Base-by-base conservation (phyloP, 2,329 filamentous ascomycete species). In the Neocucurbitaria cava region DNA sequence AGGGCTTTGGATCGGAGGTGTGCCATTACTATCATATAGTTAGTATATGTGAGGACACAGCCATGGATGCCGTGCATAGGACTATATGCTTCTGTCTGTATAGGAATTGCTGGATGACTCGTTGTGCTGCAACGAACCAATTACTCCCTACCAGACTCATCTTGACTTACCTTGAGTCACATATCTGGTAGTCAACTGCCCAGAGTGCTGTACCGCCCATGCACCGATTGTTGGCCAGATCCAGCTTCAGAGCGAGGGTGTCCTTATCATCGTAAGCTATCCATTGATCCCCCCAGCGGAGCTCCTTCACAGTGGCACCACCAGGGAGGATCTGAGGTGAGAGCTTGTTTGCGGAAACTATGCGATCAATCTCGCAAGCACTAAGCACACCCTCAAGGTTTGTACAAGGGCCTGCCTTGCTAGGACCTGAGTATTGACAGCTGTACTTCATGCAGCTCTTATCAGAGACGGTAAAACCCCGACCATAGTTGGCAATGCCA, bases 401-500 rank as follows among this genome's bases (percentile, higher is more conserved):
- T 0, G 71, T 63, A 43, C 71, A 73, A 1, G 31, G 26, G 0
- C 69, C 69, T 3, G 54, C 28, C 6, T 56, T 54, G 38, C 56
- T 62, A 11, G 58, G 49, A 4, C 59, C 64, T 3, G 46, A 58
- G 52, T 68, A 68, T 0, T 39, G 26, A 40, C 71, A 74, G 9
- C 62, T 65, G 9, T 56, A 55, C 15, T 59, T 41, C 8, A 48
- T 46, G 52, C 71, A 74, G 3, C 31, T 42, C 3, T 54, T 28
- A 36, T 68, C 57, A 1, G 52, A 39, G 6, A 67, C 52, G 0
- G 65, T 71, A 49, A 74, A 77, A 1, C 62, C 64, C 2, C 75
- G 69, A 4, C 80, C 78, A 57, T 84, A 84, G 53, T 81, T 83
- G 3, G 72, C 78, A 2, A 79, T 30, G 1, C 82, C 82, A 7